Evolutionary conservation across 2,329 filamentous ascomycete genomes (phyloP).

Genomic region (Paraconiothyrium brasiliense): DNA sequence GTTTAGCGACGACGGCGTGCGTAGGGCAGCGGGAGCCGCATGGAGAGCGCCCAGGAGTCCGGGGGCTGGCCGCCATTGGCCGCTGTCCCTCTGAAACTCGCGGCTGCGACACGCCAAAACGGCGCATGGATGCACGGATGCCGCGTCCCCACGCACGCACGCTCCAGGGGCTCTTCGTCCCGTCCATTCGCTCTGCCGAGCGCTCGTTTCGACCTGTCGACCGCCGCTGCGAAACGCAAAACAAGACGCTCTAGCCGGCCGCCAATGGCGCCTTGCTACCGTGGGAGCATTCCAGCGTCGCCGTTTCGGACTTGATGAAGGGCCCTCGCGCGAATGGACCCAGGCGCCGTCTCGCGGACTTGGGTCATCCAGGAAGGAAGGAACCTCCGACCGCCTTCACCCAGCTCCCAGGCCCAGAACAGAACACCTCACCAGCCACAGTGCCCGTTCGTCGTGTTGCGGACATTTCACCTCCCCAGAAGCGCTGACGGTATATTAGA

Average conservation of each 20-base stretch:
- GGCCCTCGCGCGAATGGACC: slow-evolving; percentile 9
- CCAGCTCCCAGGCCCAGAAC: neutral
- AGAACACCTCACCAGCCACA: slow-evolving; percentile 8
- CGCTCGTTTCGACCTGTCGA: neutral
- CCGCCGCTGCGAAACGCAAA: slow-evolving; percentile 5
- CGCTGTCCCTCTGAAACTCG: slow-evolving; percentile 19
- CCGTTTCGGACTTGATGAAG: slow-evolving; percentile 28
- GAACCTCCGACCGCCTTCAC: neutral
- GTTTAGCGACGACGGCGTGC: neutral
- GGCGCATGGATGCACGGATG: neutral
- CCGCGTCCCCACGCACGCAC: neutral
- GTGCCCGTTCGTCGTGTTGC: neutral
- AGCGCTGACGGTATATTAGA: neutral
- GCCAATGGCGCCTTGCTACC: slow-evolving; percentile 6
- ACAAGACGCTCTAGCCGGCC: slow-evolving; percentile 8
- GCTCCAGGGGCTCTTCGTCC: neutral
- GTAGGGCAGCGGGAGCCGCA: neutral
- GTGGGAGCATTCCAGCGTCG: neutral
- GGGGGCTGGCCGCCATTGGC: slow-evolving; percentile 10
- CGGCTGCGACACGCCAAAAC: slow-evolving; percentile 6
- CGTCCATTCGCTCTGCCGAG: neutral
- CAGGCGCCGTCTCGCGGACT: neutral
- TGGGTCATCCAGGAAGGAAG: neutral
- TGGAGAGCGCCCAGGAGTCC: neutral
- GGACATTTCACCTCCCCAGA: neutral